Conservation (phyloP, 202 grass and related monocot species). For the Thinopyrum obtusiflorum region DNA sequence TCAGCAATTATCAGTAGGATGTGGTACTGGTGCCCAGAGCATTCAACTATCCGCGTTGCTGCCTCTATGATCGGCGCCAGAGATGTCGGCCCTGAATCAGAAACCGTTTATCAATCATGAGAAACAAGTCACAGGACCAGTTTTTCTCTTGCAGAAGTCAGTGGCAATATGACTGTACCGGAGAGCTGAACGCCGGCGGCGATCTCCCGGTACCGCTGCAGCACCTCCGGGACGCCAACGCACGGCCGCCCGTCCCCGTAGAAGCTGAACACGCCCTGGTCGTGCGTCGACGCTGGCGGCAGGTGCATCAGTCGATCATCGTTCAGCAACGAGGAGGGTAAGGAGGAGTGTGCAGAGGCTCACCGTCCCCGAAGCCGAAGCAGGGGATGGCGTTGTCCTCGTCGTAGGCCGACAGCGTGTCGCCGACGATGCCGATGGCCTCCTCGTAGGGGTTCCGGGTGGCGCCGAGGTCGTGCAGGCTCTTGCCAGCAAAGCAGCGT, state of each 20-base stretch:
- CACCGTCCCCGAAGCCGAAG: slow-evolving; percentile 80
- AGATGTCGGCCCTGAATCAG: slow-evolving; percentile 52
- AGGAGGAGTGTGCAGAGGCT: too few relatives aligned
- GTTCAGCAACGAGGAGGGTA: too few relatives aligned
- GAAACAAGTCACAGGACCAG: neutral
- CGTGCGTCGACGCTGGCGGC: slow-evolving; percentile 45
- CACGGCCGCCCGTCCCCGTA: slow-evolving; percentile 29
- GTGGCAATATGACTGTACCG: neutral
- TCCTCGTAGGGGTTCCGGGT: slow-evolving; percentile 52
- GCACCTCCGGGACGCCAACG: slow-evolving; percentile 30
- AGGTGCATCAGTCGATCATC: too few relatives aligned
- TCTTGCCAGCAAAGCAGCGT: slow-evolving; percentile 47
- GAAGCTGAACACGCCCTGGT: slow-evolving; percentile 57
- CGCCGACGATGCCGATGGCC: slow-evolving; percentile 44
- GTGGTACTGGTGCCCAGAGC: slow-evolving; percentile 39
- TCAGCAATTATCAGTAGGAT: slow-evolving; percentile 72
- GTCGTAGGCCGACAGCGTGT: slow-evolving; percentile 39
- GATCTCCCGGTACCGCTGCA: slow-evolving; percentile 53
- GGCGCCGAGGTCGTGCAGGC: slow-evolving; percentile 32
- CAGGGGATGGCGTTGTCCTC: slow-evolving; percentile 59
- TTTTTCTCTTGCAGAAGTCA: neutral
- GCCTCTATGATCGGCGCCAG: slow-evolving; percentile 60
- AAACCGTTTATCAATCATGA: neutral
- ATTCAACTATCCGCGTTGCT: slow-evolving; percentile 39
- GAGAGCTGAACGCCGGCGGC: slow-evolving; percentile 20